Evolutionary conservation across 768 basidiomycete genomes (phyloP).

Genomic region (Tricholoma bakamatsutake): DNA sequence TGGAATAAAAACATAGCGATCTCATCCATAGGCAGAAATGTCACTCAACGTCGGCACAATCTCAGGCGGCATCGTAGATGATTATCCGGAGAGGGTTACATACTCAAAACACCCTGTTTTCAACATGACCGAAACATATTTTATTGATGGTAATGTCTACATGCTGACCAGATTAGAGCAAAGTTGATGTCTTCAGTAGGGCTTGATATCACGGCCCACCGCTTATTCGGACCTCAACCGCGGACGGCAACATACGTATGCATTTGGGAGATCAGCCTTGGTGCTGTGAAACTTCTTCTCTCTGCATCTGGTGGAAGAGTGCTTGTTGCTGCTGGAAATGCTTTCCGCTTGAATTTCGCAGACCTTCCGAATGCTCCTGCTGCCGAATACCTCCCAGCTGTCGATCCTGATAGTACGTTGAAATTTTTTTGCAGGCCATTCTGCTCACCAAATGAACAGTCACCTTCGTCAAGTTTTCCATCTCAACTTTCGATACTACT

Average conservation of each 20-base stretch:
- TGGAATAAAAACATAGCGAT: not conserved
- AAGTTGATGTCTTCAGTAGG: conserved; percentile 34
- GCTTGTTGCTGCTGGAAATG: conserved; percentile 45
- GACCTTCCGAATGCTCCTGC: conserved; percentile 84
- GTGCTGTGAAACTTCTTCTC: conserved; percentile 49
- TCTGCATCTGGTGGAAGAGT: conserved; percentile 48
- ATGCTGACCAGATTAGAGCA: not conserved
- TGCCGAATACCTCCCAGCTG: conserved; percentile 47
- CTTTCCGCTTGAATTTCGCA: conserved; percentile 64
- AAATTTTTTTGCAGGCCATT: conserved; percentile 3
- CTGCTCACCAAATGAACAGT: conserved; percentile 37
- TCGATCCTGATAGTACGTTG: conserved; percentile 73
- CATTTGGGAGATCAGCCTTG: conserved; percentile 85
- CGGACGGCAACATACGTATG: conserved; percentile 83
- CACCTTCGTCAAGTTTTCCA: conserved; percentile 71
- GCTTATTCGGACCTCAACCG: conserved; percentile 87
- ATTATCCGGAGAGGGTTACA: conserved; percentile 40
- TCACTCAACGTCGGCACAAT: conserved; percentile 67
- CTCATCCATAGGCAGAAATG: conserved; percentile 50
- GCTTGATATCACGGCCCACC: conserved; percentile 73
- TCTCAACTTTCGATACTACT: conserved; percentile 49
- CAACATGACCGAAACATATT: conserved; percentile 31
- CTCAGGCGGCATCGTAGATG: conserved; percentile 40
- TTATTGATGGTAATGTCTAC: conserved; percentile 39
- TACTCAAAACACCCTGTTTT: conserved; percentile 14